A percentile compares a stretch with the other conserved stretches of the same genome.
Conservation (phyloP, 805 yeast genomes). For the Candida tallmaniae region DNA sequence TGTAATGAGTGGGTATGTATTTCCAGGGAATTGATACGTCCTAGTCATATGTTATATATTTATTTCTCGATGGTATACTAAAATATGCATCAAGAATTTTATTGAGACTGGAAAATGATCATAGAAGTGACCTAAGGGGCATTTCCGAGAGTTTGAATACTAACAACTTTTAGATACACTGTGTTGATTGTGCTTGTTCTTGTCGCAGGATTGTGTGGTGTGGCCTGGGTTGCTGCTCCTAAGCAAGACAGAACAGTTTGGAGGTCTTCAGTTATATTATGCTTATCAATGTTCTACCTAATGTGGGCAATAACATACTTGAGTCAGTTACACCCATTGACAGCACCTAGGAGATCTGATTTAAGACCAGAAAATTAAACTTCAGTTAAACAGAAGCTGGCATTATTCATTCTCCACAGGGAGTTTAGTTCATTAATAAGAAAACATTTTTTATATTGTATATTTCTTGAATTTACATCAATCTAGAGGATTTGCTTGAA, state of each 20-base stretch:
- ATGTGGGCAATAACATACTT: slow-evolving; percentile 94
- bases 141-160: slow-evolving; percentile 8
- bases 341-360: slow-evolving; percentile 85
- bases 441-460: too few species aligned
- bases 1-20: slow-evolving; percentile 10
- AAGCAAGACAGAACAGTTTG: slow-evolving; percentile 55
- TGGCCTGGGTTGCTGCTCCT: slow-evolving; percentile 84
- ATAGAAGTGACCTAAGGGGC: too few species aligned
- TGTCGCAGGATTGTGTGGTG: slow-evolving; percentile 54
- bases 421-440: too few species aligned
- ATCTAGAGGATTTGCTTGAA: too few species aligned
- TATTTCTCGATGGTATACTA: too few species aligned
- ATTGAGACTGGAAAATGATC: too few species aligned
- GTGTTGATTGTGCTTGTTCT: slow-evolving; percentile 61
- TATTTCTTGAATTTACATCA: too few species aligned
- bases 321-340: slow-evolving; percentile 85
- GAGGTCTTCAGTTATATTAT: slow-evolving; percentile 50
- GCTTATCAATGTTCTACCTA: slow-evolving; percentile 72
- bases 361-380: slow-evolving; percentile 67
- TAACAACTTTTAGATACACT: slow-evolving; percentile 52
- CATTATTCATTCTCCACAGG: too few species aligned
- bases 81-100: too few species aligned
- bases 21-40: too few species aligned
- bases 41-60: too few species aligned
- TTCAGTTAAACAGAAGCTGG: too few species aligned